Evolutionary conservation across 441 rosid species (phyloP).

Genomic region (Mallotus japonicus): DNA sequence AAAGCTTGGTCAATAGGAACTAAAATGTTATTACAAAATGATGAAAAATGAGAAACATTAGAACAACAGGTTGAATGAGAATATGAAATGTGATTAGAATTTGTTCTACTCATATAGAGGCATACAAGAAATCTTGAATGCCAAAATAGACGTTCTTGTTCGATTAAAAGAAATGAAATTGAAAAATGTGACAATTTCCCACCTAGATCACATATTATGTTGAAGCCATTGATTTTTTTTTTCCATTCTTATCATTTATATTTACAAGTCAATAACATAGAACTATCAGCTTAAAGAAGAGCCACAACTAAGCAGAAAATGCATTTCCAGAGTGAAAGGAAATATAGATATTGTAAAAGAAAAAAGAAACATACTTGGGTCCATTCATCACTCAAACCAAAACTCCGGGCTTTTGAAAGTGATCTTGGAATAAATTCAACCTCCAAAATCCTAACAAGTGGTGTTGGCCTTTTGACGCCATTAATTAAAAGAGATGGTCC

Average conservation of each 20-base stretch:
- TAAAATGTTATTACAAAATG: too few species aligned
- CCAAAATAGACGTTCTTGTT: neutral
- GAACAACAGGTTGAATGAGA: neutral
- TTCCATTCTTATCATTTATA: neutral
- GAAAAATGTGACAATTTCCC: neutral
- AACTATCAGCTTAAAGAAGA: neutral
- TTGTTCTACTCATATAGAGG: neutral
- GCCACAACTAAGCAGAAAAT: neutral
- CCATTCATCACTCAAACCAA: slow-evolving; percentile 86
- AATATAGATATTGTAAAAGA: neutral
- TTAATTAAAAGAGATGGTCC: slow-evolving; percentile 79
- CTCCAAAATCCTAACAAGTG: slow-evolving; percentile 85
- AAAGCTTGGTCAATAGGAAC: too few species aligned
- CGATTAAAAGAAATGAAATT: neutral
- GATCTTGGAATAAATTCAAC: slow-evolving; percentile 79
- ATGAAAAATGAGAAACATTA: neutral
- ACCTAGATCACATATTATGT: neutral
- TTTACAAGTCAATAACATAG: neutral
- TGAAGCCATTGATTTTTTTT: neutral
- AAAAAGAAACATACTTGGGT: slow-evolving; percentile 60
- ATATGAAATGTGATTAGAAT: neutral
- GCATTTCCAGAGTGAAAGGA: neutral
- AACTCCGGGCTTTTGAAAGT: slow-evolving; percentile 96
- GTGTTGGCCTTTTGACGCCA: slow-evolving; percentile 85
- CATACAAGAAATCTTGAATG: neutral